A percentile compares a stretch with the other conserved stretches of the same genome.
These are phyloP conservation scores for Pseudogymnoascus sp. DNA, from an alignment of 2,329 filamentous ascomycete genomes.

Conservation along the genomic window DNA sequence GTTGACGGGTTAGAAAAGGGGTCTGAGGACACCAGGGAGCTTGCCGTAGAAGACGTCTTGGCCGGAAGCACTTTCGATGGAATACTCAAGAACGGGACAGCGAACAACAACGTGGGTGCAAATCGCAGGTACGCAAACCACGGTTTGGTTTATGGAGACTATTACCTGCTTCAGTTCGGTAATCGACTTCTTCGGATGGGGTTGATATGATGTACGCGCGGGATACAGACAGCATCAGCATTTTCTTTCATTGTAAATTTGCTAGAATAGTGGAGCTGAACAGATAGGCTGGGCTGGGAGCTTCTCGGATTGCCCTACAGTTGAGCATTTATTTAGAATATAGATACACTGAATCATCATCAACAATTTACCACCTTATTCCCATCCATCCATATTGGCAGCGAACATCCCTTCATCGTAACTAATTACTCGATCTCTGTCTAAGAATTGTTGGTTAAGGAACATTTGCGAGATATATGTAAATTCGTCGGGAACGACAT, in stretches of 20 bases:
- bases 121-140: slow-evolving; percentile 14
- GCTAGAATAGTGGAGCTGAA: not conserved
- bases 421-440: slow-evolving; percentile 25
- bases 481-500: slow-evolving; percentile 17
- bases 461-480: slow-evolving; percentile 20
- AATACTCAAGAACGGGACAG: slow-evolving; percentile 19
- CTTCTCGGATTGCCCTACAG: not conserved
- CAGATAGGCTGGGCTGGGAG: not conserved
- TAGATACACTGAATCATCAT: not conserved
- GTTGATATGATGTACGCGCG: slow-evolving; percentile 6
- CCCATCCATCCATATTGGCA: slow-evolving; percentile 7
- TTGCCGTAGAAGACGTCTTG: not conserved
- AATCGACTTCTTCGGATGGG: slow-evolving; percentile 20
- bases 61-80: slow-evolving; percentile 10
- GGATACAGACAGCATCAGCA: not conserved
- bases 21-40: not conserved
- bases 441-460: slow-evolving; percentile 23
- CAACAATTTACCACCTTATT: not conserved
- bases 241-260: not conserved
- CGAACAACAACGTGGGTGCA: slow-evolving; percentile 16
- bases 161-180: slow-evolving; percentile 19
- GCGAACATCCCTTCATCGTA: slow-evolving; percentile 16
- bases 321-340: not conserved
- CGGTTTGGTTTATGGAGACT: slow-evolving; percentile 20
- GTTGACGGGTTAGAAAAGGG: not conserved